These are phyloP conservation scores for Zoysia japonica DNA, from an alignment of 176 grass and related monocot species.

Conservation along the genomic window DNA sequence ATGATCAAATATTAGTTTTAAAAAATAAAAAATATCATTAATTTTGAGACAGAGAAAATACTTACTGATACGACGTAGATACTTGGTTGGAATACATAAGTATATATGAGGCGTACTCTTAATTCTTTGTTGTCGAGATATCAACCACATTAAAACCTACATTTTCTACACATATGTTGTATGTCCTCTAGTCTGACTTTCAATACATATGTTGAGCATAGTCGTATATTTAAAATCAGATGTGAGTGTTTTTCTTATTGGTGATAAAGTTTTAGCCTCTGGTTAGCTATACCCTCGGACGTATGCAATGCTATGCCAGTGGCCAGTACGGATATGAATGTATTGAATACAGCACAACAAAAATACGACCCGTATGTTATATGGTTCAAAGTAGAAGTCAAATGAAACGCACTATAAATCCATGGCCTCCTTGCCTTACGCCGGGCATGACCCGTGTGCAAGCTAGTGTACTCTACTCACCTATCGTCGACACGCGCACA, in stretches of 20 bases:
- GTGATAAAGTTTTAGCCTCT: not conserved
- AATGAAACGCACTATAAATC: constrained; percentile 8
- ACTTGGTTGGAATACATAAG: too few relatives aligned
- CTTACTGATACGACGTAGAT: too few relatives aligned
- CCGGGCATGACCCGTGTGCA: not conserved
- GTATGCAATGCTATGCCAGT: not conserved
- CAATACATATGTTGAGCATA: too few relatives aligned
- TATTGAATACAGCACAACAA: constrained; percentile 1
- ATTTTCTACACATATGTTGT: too few relatives aligned
- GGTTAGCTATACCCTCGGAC: not conserved
- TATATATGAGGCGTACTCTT: too few relatives aligned
- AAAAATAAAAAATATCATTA: too few relatives aligned
- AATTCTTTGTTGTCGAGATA: too few relatives aligned
- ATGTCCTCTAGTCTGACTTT: too few relatives aligned
- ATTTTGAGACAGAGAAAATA: too few relatives aligned
- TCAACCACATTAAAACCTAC: too few relatives aligned
- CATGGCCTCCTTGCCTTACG: not conserved
- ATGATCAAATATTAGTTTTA: too few relatives aligned
- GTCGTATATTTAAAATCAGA: too few relatives aligned
- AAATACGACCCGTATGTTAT: not conserved
- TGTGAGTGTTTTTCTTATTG: not conserved
- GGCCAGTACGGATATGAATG: not conserved
- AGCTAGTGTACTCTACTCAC: constrained; percentile 1
- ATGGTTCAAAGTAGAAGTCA: constrained; percentile 12
- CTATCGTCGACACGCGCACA: not conserved